phyloP scores from a whole-genome alignment of 768 basidiomycete species.

The Leucocoprinus leucothites region DNA sequence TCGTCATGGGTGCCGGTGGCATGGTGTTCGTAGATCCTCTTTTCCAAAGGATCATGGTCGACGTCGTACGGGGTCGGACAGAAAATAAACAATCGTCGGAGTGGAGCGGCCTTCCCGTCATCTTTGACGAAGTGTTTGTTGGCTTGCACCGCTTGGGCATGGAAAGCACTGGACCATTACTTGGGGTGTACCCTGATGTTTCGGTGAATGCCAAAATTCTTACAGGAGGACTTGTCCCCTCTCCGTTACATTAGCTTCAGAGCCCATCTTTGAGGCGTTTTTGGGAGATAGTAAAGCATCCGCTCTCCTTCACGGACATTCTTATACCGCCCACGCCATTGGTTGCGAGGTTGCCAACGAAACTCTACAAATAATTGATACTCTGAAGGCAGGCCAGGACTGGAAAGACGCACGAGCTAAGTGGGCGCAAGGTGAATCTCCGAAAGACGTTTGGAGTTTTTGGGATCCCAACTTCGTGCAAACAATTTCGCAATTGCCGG shows the following conservation, averaged over 20 bases:
- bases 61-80: conserved; percentile 60
- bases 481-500: conserved; percentile 50
- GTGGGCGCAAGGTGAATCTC: conserved; percentile 44
- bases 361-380: conserved; percentile 66
- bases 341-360: conserved; percentile 91
- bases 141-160: conserved; percentile 88
- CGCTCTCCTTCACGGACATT: conserved; percentile 91
- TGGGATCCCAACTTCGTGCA: conserved; percentile 78
- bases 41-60: conserved; percentile 86
- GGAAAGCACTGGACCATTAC: conserved; percentile 56
- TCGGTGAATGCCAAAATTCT: conserved; percentile 91
- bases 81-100: conserved; percentile 24
- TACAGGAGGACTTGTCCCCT: conserved; percentile 92
- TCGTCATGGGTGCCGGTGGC: conserved; percentile 93
- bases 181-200: conserved; percentile 81
- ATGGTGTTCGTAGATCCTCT: conserved; percentile 98
- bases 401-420: conserved; percentile 59
- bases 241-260: conserved; percentile 78
- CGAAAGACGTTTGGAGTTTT: conserved; percentile 69
- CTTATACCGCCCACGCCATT: conserved; percentile 91
- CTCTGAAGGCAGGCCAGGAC: conserved; percentile 38
- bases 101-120: conserved; percentile 79
- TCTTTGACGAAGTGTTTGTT: conserved; percentile 95
- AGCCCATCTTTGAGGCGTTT: conserved; percentile 81
- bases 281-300: conserved; percentile 70